phyloP scores from a whole-genome alignment of 495 filamentous ascomycete genomes.

The Rostrohypoxylon terebratum region DNA sequence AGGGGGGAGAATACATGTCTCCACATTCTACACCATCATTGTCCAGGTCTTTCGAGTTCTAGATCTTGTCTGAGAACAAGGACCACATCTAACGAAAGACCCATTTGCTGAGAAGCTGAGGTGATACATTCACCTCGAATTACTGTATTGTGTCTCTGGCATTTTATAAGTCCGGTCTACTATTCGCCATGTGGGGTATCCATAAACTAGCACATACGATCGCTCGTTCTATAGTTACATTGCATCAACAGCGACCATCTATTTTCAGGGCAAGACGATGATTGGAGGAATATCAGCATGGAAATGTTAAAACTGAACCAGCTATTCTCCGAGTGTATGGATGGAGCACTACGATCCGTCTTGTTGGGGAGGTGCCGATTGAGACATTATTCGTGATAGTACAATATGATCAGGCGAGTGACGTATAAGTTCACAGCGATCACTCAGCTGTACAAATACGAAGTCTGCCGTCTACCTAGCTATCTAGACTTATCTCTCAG shows the following conservation, averaged over 20 bases:
- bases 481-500: not conserved
- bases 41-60: conserved; percentile 6
- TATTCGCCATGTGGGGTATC: conserved; percentile 38
- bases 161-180: conserved; percentile 34
- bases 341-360: conserved; percentile 47
- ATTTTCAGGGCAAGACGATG: conserved; percentile 9
- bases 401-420: not conserved
- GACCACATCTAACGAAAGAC: not conserved
- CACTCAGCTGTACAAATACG: conserved; percentile 20
- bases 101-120: not conserved
- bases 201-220: conserved; percentile 23
- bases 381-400: conserved; percentile 11
- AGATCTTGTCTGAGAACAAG: conserved; percentile 6
- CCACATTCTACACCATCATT: conserved; percentile 5
- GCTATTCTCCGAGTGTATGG: conserved; percentile 29
- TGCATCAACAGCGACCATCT: conserved; percentile 18
- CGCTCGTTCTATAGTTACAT: conserved; percentile 37
- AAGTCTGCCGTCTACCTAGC: not conserved
- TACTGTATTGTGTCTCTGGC: conserved; percentile 14
- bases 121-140: not conserved
- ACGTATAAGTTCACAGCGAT: not conserved
- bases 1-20: not conserved
- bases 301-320: conserved; percentile 11
- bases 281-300: conserved; percentile 24
- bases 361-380: conserved; percentile 15